Percentiles rank a stretch among this genome's conserved stretches.
Conservation (phyloP, 208 protist genomes). For the Balamuthia mandrillaris region DNA sequence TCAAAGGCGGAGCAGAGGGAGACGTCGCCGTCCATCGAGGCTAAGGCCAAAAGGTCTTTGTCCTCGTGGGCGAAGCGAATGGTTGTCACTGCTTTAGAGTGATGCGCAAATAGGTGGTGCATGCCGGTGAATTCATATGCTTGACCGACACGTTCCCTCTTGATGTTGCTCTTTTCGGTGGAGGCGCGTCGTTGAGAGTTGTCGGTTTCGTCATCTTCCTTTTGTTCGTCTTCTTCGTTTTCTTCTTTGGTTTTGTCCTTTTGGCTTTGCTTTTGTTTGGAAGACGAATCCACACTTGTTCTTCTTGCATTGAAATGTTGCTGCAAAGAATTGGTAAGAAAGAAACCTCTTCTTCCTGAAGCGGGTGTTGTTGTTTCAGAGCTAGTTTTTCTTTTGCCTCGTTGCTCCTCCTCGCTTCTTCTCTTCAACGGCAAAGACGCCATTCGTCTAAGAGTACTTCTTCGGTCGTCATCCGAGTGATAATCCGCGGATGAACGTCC, state of each 20-base stretch:
- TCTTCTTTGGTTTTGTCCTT: background rate
- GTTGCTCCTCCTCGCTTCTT: too few species aligned
- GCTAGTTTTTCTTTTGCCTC: too few species aligned
- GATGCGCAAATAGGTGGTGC: conserved; percentile 33
- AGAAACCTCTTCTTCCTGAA: too few species aligned
- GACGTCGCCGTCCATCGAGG: conserved; percentile 17
- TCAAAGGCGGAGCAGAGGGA: conserved; percentile 2
- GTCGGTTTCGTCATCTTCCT: background rate
- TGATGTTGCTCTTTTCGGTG: background rate
- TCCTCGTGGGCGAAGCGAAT: conserved; percentile 24
- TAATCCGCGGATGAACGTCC: too few species aligned
- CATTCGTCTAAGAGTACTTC: too few species aligned
- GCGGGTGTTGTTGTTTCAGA: too few species aligned
- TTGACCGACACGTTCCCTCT: background rate
- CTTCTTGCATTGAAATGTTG: too few species aligned
- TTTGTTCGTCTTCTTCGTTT: background rate
- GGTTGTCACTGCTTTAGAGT: background rate
- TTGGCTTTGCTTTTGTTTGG: background rate
- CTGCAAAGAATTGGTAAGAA: too few species aligned
- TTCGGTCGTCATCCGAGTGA: too few species aligned
- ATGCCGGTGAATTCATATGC: conserved; percentile 38
- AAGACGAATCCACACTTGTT: too few species aligned
- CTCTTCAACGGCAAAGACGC: too few species aligned
- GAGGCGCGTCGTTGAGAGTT: too few species aligned
- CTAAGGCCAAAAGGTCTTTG: conserved; percentile 27